Base-by-base conservation (phyloP, 345 rosid species). In the Acer campestre region DNA sequence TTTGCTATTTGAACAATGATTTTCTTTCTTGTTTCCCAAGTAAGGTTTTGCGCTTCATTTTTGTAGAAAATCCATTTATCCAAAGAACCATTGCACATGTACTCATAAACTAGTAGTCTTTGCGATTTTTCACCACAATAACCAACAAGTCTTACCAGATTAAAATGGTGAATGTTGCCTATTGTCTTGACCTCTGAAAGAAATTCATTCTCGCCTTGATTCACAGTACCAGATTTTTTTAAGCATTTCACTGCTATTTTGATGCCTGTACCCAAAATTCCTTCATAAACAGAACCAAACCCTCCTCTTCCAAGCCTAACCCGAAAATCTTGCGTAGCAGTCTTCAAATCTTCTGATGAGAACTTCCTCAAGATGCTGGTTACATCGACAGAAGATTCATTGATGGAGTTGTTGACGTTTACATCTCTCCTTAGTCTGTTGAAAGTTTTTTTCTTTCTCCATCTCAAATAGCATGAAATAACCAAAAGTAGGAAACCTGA, bases 241-340 rank as follows among this genome's bases (percentile, higher is more conserved):
- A 78, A 48, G 44, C 58, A 38, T 66, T 78, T 82, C n/a, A 82
- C 82, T 20, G 77, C 82, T 59, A 82, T 14, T 75, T 22, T 61
- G 0, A 17, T 38, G 5, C 77, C 61, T 65, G 71, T 27, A 12
- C 22, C n/a, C 56, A 78, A 35, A 56, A 16, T 75, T 4, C 85
- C 82, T 75, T 70, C 29, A 22, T 18, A 75, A 2, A 78, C 79
- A 10, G 62, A 42, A 10, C 81, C 81, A 17, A 78, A 78, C 46
- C 80, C 85, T 46, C 84, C 81, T 25, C 38, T 20, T 5, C 80
- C 82, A 23, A 70, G 74, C 55, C 20, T 61, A 8, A 25, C 3
- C 7, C 10, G 1, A 63, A 78, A 75, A n/a, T 66, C 12, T 7
- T 71, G 10, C 13, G 82, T 78, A 4, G 79, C 74, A 38, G 49